These are phyloP conservation scores for Mollisiaceae sp. DNA, from an alignment of 2,329 filamentous ascomycete genomes.

Conservation along the genomic window DNA sequence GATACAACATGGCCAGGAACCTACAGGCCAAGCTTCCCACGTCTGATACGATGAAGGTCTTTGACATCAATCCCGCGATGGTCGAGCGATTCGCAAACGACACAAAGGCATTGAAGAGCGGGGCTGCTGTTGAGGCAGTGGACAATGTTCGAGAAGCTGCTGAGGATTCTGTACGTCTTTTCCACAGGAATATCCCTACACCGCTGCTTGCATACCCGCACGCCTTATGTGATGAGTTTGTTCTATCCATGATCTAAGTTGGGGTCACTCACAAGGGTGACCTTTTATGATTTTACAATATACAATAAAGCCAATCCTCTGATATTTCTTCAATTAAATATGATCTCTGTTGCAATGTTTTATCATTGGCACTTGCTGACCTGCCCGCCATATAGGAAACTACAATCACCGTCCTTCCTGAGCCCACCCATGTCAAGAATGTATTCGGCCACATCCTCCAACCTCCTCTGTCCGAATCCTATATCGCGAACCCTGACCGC, in stretches of 20 bases:
- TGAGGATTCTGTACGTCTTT: conserved; percentile 66
- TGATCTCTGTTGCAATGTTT: too few relatives aligned
- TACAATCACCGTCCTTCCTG: conserved; percentile 87
- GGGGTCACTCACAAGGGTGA: conserved; percentile 38
- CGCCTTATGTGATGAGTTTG: conserved; percentile 39
- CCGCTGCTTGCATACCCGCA: conserved; percentile 18
- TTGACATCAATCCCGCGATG: conserved; percentile 66
- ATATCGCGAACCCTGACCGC: conserved; percentile 60
- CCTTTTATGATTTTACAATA: conserved; percentile 39
- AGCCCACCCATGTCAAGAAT: conserved; percentile 83
- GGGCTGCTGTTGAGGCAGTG: conserved; percentile 59
- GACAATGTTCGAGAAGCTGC: conserved; percentile 64
- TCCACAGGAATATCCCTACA: neutral
- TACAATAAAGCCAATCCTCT: conserved; percentile 42
- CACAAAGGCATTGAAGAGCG: conserved; percentile 42
- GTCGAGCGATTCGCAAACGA: conserved; percentile 61
- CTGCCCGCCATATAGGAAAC: conserved; percentile 64
- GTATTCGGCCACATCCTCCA: conserved; percentile 81
- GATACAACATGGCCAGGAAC: conserved; percentile 76
- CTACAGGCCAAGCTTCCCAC: conserved; percentile 68
- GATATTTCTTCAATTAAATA: conserved; percentile 26
- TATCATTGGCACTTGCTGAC: conserved; percentile 5
- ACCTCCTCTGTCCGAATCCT: conserved; percentile 55
- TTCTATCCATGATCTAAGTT: conserved; percentile 42
- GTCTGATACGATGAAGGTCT: conserved; percentile 66